Conservation (phyloP, 805 yeast species). For the Clavispora asparagi region DNA sequence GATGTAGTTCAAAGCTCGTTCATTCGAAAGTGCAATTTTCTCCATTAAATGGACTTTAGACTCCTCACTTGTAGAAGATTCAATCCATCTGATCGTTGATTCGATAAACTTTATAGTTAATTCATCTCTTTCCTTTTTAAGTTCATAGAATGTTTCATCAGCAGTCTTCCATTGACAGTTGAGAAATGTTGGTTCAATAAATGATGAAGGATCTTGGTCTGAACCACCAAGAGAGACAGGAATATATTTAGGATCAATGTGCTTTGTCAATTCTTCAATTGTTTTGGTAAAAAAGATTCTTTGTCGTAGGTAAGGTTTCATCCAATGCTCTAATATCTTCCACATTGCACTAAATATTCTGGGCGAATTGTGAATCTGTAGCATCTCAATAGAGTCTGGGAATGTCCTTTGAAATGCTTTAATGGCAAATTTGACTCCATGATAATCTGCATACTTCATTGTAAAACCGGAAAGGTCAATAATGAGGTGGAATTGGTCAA, state of each 20-base stretch:
- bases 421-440: slow-evolving; percentile 7
- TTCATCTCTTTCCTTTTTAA: slow-evolving; percentile 9
- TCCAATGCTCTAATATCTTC: slow-evolving; percentile 9
- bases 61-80: slow-evolving; percentile 4
- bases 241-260: slow-evolving; percentile 5
- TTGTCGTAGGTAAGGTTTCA: slow-evolving; percentile 6
- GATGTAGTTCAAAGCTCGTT: slow-evolving; percentile 7
- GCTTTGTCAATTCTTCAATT: slow-evolving; percentile 3
- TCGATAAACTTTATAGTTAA: slow-evolving; percentile 7
- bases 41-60: slow-evolving; percentile 2
- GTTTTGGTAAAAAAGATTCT: slow-evolving; percentile 6
- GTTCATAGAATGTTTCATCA: slow-evolving; percentile 5
- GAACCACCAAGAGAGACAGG: slow-evolving; percentile 9
- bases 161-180: slow-evolving; percentile 4
- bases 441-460: slow-evolving; percentile 9
- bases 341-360: slow-evolving; percentile 7
- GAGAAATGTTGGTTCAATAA: slow-evolving; percentile 5
- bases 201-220: slow-evolving; percentile 3
- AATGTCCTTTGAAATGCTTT: slow-evolving; percentile 4
- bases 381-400: slow-evolving; percentile 8
- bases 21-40: slow-evolving; percentile 4
- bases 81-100: slow-evolving; percentile 10
- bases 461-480: slow-evolving; percentile 11
- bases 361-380: slow-evolving; percentile 11
- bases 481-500: slow-evolving; percentile 7